These are phyloP conservation scores for Eutreptiella sp. DNA, from an alignment of 208 protist genomes.

Conservation along the genomic window DNA sequence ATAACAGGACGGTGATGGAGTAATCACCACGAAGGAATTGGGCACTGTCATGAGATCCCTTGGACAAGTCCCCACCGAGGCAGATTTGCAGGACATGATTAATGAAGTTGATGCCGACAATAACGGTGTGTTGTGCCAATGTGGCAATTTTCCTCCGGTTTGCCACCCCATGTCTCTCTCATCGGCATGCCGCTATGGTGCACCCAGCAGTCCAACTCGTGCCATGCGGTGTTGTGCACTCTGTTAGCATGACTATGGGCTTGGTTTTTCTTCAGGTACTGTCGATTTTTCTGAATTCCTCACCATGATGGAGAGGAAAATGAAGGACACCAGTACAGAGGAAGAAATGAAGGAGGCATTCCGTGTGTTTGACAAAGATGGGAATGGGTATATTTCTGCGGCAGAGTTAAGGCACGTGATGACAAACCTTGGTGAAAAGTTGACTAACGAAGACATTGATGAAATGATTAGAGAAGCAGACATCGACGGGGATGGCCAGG, in stretches of 20 bases:
- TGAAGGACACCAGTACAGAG: conserved; percentile 7
- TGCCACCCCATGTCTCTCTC: too few relatives aligned
- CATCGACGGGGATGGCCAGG: conserved; percentile 68
- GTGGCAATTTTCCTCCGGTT: too few relatives aligned
- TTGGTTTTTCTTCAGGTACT: too few relatives aligned
- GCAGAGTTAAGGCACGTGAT: conserved; percentile 80
- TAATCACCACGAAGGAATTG: conserved; percentile 97
- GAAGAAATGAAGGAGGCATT: conserved; percentile 23
- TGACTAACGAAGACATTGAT: conserved; percentile 79
- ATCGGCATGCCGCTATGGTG: too few relatives aligned
- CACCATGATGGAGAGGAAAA: neutral
- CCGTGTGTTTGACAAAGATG: conserved; percentile 62
- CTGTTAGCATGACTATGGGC: too few relatives aligned
- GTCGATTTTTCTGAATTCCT: conserved; percentile 68
- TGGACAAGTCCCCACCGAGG: conserved; percentile 77
- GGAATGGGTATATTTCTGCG: conserved; percentile 56
- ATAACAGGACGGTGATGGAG: conserved; percentile 92
- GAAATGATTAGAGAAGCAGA: conserved; percentile 72
- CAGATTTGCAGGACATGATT: conserved; percentile 95
- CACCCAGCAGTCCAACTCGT: too few relatives aligned
- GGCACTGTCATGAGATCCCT: conserved; percentile 95
- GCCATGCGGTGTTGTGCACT: too few relatives aligned
- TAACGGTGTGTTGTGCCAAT: too few relatives aligned
- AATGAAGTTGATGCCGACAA: conserved; percentile 91
- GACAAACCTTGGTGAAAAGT: conserved; percentile 78